Evolutionary conservation across 441 rosid genomes (phyloP).

Genomic region (Mallotus japonicus): DNA sequence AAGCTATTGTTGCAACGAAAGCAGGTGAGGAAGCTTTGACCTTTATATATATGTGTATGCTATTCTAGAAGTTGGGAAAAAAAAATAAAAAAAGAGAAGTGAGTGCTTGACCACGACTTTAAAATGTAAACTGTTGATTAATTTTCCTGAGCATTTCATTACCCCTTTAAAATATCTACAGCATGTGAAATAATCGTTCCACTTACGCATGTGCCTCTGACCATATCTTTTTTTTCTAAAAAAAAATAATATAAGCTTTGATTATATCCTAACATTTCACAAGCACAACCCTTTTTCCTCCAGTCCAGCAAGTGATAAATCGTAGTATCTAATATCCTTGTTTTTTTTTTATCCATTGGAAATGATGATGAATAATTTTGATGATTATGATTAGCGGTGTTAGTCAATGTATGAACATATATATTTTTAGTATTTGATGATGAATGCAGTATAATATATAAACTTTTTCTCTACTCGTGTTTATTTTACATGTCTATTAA

Average conservation of each 20-base stretch:
- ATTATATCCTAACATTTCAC: conserved; percentile 7
- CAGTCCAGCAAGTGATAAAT: not conserved
- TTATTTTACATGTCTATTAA: conserved; percentile 8
- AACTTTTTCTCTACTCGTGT: not conserved
- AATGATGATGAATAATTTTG: not conserved
- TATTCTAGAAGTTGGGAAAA: too few species aligned
- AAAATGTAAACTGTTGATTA: too few species aligned
- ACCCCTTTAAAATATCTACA: not conserved
- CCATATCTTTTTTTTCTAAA: not conserved
- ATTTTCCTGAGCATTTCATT: too few species aligned
- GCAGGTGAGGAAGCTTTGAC: too few species aligned
- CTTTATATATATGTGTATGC: too few species aligned
- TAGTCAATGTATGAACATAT: not conserved
- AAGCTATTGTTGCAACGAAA: too few species aligned
- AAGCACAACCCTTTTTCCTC: not conserved
- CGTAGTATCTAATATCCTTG: not conserved
- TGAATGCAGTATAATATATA: not conserved
- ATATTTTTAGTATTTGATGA: not conserved
- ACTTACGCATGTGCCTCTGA: conserved; percentile 25
- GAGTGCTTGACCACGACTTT: too few species aligned
- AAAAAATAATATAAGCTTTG: not conserved
- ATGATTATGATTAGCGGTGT: conserved; percentile 2
- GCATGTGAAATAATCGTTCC: conserved; percentile 14
- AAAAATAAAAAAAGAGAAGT: too few species aligned
- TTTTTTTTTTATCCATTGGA: too few species aligned